Conservation (phyloP, 139 green algal species). For the Ulvella scutata region DNA sequence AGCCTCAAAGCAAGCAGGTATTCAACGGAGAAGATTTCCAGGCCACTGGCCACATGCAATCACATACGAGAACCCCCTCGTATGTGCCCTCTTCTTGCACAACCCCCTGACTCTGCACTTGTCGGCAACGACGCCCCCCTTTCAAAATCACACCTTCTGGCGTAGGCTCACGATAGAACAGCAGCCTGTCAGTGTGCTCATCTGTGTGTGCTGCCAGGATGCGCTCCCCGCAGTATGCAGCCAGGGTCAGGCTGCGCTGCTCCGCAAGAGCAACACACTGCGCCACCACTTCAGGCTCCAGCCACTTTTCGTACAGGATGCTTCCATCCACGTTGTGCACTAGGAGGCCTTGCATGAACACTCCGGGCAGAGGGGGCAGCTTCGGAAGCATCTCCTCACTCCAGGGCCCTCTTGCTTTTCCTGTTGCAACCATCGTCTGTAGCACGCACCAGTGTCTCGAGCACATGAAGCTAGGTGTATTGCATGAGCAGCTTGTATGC, state of each 20-base stretch:
- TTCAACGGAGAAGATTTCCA: neutral
- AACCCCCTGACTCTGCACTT: slow-evolving; percentile 10
- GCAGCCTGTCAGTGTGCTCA: slow-evolving; percentile 51
- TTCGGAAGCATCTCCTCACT: slow-evolving; percentile 21
- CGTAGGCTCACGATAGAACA: slow-evolving; percentile 57
- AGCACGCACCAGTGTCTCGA: neutral
- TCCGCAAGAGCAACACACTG: slow-evolving; percentile 37
- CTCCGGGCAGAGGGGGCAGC: slow-evolving; percentile 19
- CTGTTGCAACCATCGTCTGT: slow-evolving; percentile 59
- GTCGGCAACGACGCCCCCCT: slow-evolving; percentile 9
- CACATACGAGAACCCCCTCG: neutral
- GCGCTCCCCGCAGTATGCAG: slow-evolving; percentile 41
- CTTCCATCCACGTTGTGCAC: slow-evolving; percentile 30
- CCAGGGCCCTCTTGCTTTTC: slow-evolving; percentile 63
- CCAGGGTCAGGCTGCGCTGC: slow-evolving; percentile 28
- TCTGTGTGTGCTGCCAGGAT: slow-evolving; percentile 43
- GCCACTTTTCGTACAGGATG: slow-evolving; percentile 22
- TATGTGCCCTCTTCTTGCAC: neutral
- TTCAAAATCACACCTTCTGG: slow-evolving; percentile 21
- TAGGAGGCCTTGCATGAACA: slow-evolving; percentile 50
- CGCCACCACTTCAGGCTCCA: slow-evolving; percentile 25
- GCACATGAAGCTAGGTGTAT: neutral
- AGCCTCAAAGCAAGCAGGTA: too few relatives aligned
- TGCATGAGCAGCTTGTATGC: neutral
- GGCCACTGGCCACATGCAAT: neutral